Conservation (phyloP, 768 basidiomycete species). For the Trametes coccinea region DNA sequence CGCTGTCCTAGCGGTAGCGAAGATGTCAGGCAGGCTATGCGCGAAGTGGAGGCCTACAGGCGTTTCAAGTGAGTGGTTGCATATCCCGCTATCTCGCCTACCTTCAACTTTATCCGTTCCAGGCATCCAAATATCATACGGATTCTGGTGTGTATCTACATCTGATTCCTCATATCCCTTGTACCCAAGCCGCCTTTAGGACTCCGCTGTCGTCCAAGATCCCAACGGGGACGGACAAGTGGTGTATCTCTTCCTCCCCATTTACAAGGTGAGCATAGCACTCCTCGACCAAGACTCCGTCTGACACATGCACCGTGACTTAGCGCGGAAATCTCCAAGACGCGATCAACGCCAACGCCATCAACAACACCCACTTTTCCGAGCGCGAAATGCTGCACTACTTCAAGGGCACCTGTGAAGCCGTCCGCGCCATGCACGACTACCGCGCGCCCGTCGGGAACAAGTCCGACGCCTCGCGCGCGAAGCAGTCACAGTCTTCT, state of each 20-base stretch:
- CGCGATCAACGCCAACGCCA: conserved; percentile 82
- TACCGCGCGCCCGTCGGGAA: conserved; percentile 60
- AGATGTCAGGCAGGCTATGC: conserved; percentile 86
- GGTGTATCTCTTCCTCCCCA: conserved; percentile 93
- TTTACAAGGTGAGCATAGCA: conserved; percentile 69
- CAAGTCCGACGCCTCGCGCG: conserved; percentile 23
- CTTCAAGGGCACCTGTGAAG: conserved; percentile 94
- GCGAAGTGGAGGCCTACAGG: conserved; percentile 90
- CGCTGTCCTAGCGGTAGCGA: conserved; percentile 88
- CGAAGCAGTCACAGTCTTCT: conserved; percentile 25
- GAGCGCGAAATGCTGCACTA: conserved; percentile 87
- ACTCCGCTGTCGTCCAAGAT: conserved; percentile 94
- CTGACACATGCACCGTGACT: not conserved
- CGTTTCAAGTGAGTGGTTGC: conserved; percentile 76
- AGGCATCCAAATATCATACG: conserved; percentile 98
- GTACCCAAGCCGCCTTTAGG: conserved; percentile 44
- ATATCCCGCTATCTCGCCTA: not conserved
- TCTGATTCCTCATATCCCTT: conserved; percentile 8
- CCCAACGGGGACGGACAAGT: conserved; percentile 92
- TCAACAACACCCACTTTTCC: conserved; percentile 79
- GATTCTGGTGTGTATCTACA: conserved; percentile 60
- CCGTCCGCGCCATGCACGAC: conserved; percentile 92
- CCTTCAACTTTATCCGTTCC: not conserved
- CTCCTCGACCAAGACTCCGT: not conserved
- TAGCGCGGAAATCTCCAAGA: conserved; percentile 95